Evolutionary conservation across 139 green algal species (phyloP), one percentile per base, ranked within the genome.

Genomic region (Ettlia oleoabundans): DNA sequence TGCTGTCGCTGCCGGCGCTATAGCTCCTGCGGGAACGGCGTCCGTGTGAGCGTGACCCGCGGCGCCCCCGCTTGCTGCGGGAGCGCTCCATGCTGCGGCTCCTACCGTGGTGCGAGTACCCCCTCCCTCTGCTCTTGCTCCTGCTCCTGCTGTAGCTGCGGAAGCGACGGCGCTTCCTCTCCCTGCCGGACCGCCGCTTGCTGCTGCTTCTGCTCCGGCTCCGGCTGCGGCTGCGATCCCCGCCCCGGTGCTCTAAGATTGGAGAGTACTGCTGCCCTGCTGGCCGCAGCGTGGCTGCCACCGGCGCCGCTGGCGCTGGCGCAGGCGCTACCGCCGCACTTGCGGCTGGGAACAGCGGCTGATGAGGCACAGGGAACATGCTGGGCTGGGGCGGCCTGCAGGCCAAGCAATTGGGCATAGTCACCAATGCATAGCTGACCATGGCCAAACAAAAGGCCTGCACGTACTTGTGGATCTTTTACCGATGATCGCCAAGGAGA

Each of bases 71-170:
- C 37, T 43, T 42, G 10, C 28, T 42, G 69, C 69, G 51, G n/a
- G 43, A 64, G 1, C 22, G 51, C 15, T 51, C 22, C n/a, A 32
- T 66, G 51, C 51, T 67, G 32, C 67, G 24, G 63, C 63, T 38
- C 47, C 15, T 10, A 58, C 47, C 47, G 47, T 58, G n/a, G 63
- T 24, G 58, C 21, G 21, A n/a, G 58, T 66, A 35, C 35, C 70
- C 42, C 70, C n/a, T n/a, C 26, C 70, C 32, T 3, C 37, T 53
- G 40, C 41, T 13, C 7, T 30, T 10, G 70, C 70, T 61, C 15
- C 21, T 41, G 69, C 69, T 77, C 42, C 43, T 42, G 70, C 42
- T 76, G 42, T 26, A 42, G 69, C 70, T 77, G 70, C 42, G 21
- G 22, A 40, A 64, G 24, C 70, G 42, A 13, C 42, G n/a, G 68